Evolutionary conservation across 805 yeast genomes (phyloP).

Genomic region (Komagataella populi): DNA sequence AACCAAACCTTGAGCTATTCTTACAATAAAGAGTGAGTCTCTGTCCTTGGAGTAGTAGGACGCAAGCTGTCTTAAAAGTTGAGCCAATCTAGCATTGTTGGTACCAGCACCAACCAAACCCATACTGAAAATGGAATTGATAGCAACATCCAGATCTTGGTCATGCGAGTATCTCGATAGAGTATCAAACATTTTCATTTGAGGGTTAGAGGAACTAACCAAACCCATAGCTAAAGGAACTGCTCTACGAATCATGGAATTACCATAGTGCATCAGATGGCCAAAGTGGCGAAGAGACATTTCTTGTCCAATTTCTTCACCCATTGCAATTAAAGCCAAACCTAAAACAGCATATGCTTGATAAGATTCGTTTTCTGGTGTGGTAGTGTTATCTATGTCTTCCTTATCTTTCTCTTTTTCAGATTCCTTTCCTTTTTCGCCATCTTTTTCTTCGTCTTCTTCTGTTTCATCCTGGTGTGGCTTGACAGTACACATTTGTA

Average conservation of each 20-base stretch:
- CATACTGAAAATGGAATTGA: constrained; percentile 91
- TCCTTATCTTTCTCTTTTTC: constrained; percentile 15
- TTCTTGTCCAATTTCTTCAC: constrained; percentile 95
- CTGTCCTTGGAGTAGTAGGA: constrained; percentile 84
- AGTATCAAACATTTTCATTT: constrained; percentile 94
- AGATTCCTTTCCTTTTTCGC: constrained; percentile 12
- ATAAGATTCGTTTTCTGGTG: constrained; percentile 40
- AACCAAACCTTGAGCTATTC: constrained; percentile 89
- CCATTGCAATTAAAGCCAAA: constrained; percentile 88
- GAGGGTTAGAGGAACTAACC: constrained; percentile 85
- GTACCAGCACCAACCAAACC: constrained; percentile 99
- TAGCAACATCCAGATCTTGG: constrained; percentile 85
- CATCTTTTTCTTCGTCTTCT: constrained; percentile 42
- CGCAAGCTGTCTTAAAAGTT: constrained; percentile 87
- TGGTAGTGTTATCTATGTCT: constrained; percentile 13
- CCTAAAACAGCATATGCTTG: constrained; percentile 92
- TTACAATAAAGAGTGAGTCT: constrained; percentile 81
- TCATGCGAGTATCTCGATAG: constrained; percentile 94
- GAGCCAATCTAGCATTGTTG: constrained; percentile 95
- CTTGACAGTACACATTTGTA: constrained; percentile 78
- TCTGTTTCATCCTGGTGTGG: constrained; percentile 42
- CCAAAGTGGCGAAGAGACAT: constrained; percentile 96
- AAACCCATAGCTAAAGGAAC: constrained; percentile 98
- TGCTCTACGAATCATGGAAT: constrained; percentile 77
- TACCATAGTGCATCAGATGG: constrained; percentile 96